Base-by-base conservation (phyloP, 106 monocot species). In the Xerophyta viscosa region DNA sequence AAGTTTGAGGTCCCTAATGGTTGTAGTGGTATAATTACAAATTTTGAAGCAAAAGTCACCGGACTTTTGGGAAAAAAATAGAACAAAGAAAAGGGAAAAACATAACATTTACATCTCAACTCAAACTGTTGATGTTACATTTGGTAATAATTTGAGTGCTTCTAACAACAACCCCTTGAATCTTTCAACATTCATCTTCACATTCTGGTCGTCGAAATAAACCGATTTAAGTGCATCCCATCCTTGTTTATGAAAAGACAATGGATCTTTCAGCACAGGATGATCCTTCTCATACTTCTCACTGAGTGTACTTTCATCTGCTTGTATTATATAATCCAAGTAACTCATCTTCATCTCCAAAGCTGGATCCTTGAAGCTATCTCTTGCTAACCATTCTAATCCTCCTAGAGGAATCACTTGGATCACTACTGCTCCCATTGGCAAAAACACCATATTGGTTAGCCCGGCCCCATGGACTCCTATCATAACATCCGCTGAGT, bases 201-300 rank as follows among this genome's bases (percentile, higher is more conserved):
- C 64, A 44, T 78, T 71, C 53, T 87, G 81, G 12, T 65, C 48
- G 27, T 74, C 51, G 23, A 87, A 55, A 58, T 67, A 82, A 51
- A 73, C 54, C 5, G 64, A 51, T 68, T 65, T 72, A 8, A 72
- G 31, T 3, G 41, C 50, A 39, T 47, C 24, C 39, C 56, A 87
- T 15, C 87, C 77, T 6, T 71, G 65, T 21, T 20, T 54, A 11
- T 75, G 77, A 29, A 81, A 60, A 24, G 70, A 67, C 6, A 60
- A 9, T 9, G 81, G 87, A 52, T 82, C 75, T 19, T 18, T 74
- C 37, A 87, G 57, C 31, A 87, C 81, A 29, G 78, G 57, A 56
- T 82, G 77, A 33, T 82, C 66, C 48, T 47, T 71, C 3, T 77
- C 64, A 27, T 81, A 81, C 22, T 59, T 36, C n/a, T 74, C 26